These are phyloP conservation scores for Amphibolis antarctica DNA, from an alignment of 106 monocot genomes.

Conservation along the genomic window DNA sequence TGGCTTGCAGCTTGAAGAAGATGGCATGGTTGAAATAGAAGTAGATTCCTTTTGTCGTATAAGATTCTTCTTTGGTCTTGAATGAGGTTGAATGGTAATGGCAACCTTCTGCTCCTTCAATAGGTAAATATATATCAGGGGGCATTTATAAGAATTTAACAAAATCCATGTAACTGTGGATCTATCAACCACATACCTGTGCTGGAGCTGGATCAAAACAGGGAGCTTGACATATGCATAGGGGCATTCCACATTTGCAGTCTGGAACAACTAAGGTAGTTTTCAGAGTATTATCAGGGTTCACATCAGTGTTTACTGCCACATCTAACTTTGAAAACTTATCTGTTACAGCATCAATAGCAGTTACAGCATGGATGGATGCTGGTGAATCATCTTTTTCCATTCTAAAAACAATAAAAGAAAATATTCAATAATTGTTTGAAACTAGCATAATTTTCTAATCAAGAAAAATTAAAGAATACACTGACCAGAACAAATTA, in stretches of 20 bases:
- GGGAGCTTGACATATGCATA: conserved; percentile 79
- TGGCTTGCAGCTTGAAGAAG: conserved; percentile 51
- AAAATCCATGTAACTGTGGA: neutral
- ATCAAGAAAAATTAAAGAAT: neutral
- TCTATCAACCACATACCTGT: conserved; percentile 17
- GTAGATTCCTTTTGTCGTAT: conserved; percentile 10
- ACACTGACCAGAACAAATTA: neutral
- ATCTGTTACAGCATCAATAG: conserved; percentile 32
- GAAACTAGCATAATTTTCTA: neutral
- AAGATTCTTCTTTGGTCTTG: conserved; percentile 48
- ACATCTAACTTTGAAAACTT: conserved; percentile 50
- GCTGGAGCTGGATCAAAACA: conserved; percentile 36
- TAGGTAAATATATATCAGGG: neutral
- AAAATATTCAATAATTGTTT: neutral
- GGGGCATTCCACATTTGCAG: conserved; percentile 96
- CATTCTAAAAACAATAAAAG: conserved; percentile 25
- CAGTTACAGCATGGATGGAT: conserved; percentile 11
- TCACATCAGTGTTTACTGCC: conserved; percentile 14
- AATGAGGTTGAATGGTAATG: conserved; percentile 32
- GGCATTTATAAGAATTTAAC: neutral
- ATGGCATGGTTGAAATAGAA: conserved; percentile 22
- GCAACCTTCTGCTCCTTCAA: conserved; percentile 26
- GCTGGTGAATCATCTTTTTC: conserved; percentile 16
- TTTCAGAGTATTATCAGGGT: conserved; percentile 15
- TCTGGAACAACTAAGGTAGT: conserved; percentile 15